Conservation (phyloP, 306 rosid genomes). For the Quercus variabilis region DNA sequence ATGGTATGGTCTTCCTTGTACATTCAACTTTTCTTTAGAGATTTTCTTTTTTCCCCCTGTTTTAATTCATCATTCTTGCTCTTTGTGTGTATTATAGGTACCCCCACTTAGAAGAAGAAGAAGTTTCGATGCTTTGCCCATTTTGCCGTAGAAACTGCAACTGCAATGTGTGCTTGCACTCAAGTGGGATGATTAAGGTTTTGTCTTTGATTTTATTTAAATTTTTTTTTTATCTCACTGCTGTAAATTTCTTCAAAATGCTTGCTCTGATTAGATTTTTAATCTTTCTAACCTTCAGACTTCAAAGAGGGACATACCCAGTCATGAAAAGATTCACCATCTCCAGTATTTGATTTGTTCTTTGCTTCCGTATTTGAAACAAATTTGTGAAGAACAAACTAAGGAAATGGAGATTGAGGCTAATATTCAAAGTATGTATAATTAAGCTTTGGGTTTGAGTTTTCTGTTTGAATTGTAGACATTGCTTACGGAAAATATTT, state of each 20-base stretch:
- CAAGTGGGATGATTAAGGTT: constrained; percentile 65
- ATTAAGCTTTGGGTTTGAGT: constrained; percentile 23
- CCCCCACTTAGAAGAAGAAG: constrained; percentile 49
- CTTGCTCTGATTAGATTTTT: not conserved
- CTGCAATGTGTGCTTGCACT: constrained; percentile 72
- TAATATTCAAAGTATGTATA: constrained; percentile 46
- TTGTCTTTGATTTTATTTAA: not conserved
- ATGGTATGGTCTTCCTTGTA: constrained; percentile 43
- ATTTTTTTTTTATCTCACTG: not conserved
- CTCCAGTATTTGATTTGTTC: constrained; percentile 38
- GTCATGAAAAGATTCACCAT: constrained; percentile 44
- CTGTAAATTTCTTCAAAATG: not conserved
- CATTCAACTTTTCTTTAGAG: not conserved
- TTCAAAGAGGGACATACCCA: constrained; percentile 39
- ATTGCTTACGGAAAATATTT: constrained; percentile 7
- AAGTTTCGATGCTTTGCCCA: constrained; percentile 56
- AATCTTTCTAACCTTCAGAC: constrained; percentile 43
- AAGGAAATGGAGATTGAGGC: constrained; percentile 69
- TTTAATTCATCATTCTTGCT: constrained; percentile 18
- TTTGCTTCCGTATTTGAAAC: constrained; percentile 53
- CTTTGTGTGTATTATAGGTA: constrained; percentile 46
- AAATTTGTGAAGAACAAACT: constrained; percentile 59
- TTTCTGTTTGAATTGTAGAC: constrained; percentile 14
- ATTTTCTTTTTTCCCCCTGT: not conserved
- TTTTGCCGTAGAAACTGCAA: constrained; percentile 68